Conservation (phyloP, 805 yeast species). For the Cyberlindnera saturnus region DNA sequence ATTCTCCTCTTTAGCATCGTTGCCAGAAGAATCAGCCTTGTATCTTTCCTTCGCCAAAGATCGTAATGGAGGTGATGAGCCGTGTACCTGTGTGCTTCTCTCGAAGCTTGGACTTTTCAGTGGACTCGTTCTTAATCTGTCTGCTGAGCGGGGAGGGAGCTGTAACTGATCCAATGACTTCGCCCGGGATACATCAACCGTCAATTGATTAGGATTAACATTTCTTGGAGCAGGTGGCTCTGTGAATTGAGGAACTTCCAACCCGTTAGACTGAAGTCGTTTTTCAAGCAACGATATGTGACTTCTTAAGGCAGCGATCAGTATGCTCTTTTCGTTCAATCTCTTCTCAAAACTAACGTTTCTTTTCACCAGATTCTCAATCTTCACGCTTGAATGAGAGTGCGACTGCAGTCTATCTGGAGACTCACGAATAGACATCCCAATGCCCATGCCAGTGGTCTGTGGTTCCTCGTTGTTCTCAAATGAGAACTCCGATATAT, state of each 20-base stretch:
- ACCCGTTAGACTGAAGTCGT: conserved; percentile 7
- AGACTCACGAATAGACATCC: neutral
- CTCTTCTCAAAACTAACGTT: conserved; percentile 15
- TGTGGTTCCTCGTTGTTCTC: conserved; percentile 9
- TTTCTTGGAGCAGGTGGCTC: conserved; percentile 6
- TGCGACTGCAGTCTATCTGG: conserved; percentile 11
- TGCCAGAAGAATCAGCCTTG: neutral
- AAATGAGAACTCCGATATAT: conserved; percentile 15
- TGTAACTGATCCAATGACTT: conserved; percentile 10
- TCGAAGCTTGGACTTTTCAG: neutral
- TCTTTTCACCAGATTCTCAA: conserved; percentile 10
- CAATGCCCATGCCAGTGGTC: neutral
- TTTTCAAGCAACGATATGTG: conserved; percentile 13
- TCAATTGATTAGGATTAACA: conserved; percentile 3
- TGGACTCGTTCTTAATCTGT: conserved; percentile 22
- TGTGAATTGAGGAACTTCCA: conserved; percentile 8
- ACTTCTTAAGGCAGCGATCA: conserved; percentile 10
- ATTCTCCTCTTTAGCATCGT: neutral
- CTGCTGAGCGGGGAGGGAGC: conserved; percentile 36
- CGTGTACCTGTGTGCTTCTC: neutral
- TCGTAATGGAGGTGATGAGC: neutral
- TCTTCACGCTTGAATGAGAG: neutral
- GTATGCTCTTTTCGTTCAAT: conserved; percentile 11
- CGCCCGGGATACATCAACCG: neutral
- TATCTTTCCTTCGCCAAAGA: neutral